These are phyloP conservation scores for Medicago ruthenica DNA, from an alignment of 306 rosid species.

Conservation along the genomic window DNA sequence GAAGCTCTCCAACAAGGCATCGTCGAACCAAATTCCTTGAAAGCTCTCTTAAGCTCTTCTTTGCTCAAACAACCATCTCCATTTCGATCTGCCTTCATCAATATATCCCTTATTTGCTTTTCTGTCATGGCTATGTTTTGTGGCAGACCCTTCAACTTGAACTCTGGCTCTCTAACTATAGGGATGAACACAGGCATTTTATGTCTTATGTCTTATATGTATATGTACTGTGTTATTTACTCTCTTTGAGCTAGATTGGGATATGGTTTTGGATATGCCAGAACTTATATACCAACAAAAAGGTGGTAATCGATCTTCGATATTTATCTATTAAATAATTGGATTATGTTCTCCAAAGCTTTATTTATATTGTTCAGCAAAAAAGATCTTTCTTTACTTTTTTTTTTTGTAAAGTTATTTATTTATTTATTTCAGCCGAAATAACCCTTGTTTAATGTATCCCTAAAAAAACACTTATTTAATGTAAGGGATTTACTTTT, in stretches of 20 bases:
- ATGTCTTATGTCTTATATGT: no score
- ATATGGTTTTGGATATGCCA: background rate
- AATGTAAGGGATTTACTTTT: no score
- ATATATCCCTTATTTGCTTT: background rate
- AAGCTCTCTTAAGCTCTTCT: background rate
- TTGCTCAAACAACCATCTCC: background rate
- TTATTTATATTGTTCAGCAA: no score
- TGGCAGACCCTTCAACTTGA: background rate
- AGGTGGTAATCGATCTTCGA: no score
- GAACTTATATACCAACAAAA: background rate
- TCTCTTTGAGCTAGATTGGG: background rate
- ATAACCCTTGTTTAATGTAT: no score
- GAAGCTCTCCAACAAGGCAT: background rate
- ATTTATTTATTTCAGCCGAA: no score
- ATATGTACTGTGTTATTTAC: background rate
- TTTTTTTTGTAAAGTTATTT: no score
- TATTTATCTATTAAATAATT: background rate
- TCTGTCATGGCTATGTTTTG: background rate
- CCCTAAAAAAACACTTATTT: no score
- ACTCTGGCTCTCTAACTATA: background rate
- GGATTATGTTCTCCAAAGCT: background rate
- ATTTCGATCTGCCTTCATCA: background rate
- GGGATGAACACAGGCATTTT: background rate
- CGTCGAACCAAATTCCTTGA: background rate
- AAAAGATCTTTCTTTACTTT: no score